These are phyloP conservation scores for Ophiostoma piceae DNA, from an alignment of 2,329 filamentous ascomycete species.

Conservation along the genomic window DNA sequence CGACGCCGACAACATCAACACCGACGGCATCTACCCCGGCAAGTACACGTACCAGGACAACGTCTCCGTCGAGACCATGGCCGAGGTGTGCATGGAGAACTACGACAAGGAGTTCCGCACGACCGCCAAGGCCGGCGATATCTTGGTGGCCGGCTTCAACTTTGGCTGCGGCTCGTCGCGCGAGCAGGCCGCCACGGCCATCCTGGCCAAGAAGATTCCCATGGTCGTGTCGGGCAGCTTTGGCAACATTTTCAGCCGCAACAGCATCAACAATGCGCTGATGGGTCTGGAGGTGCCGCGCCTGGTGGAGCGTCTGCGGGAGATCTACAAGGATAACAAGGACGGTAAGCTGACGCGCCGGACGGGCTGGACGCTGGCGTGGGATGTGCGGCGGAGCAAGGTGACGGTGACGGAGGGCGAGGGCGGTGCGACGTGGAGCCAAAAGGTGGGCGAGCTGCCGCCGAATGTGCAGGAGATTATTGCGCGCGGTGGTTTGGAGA, in stretches of 20 bases:
- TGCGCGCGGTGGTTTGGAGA: constrained; percentile 69
- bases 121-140: constrained; percentile 64
- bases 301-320: constrained; percentile 60
- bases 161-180: constrained; percentile 69
- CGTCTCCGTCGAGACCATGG: constrained; percentile 72
- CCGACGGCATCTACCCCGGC: constrained; percentile 82
- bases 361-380: constrained; percentile 77
- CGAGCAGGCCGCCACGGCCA: constrained; percentile 84
- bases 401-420: constrained; percentile 67
- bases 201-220: constrained; percentile 73
- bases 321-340: constrained; percentile 42
- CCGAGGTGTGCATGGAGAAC: constrained; percentile 87
- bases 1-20: constrained; percentile 78
- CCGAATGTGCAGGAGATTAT: constrained; percentile 83
- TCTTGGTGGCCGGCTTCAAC: constrained; percentile 81
- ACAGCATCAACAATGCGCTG: constrained; percentile 64
- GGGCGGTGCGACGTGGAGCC: constrained; percentile 62
- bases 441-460: constrained; percentile 57
- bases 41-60: constrained; percentile 79
- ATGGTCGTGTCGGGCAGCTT: constrained; percentile 78
- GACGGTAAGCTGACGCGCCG: constrained; percentile 54
- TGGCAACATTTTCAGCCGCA: constrained; percentile 71
- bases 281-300: constrained; percentile 65
- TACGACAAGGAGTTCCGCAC: constrained; percentile 70
- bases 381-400: constrained; percentile 70